Base-by-base conservation (phyloP, 495 filamentous ascomycete genomes). In the Penicillium riverlandense region DNA sequence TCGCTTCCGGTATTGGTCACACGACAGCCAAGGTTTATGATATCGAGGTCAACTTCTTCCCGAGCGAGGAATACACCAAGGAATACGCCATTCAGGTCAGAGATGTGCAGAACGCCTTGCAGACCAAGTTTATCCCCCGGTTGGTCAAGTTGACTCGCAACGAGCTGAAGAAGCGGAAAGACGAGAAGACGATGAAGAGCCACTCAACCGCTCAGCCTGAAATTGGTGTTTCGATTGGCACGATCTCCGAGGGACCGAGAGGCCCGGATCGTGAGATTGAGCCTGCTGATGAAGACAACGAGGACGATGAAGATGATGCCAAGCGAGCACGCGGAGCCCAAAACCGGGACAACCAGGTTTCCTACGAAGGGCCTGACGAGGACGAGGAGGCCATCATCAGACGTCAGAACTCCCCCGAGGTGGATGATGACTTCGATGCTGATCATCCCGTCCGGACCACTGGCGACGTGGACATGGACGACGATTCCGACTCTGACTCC, bases 351-450 rank as follows among this genome's bases (percentile, higher is more conserved):
- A 86, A 96, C 65, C 85, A 82, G 30, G 79, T 90, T 7, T 88
- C 86, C 10, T 98, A 97, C 58, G 94, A 86, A 32, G 89, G 77
- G 7, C 89, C 89, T 29, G 91, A 97, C 54, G 91, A 95, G 29
- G 94, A 87, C 6, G 92, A 98, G 59, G 80, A 90, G 50, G 80
- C 66, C 13, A 83, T 91, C 50, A 65, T 84, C 35, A 55, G 50
- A n/a, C 55, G 52, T 11, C 63, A 66, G 73, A 65, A 70, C 58
- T 53, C 54, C 29, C 42, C 47, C 11, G 69, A 71, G 8, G 67
- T 56, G 28, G 72, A 65, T 29, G 68, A 75, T 4, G 72, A 72
- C 41, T 75, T 66, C 15, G 66, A 62, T 29, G 47, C 30, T n/a
- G 55, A 38, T 33, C 28, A 45, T 35, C 16, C 40, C 15, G 37